Percentiles rank a stretch among this genome's conserved stretches.
Evolutionary conservation across 2,329 filamentous ascomycete species (phyloP).

Genomic region (Bipolaris bicolor): DNA sequence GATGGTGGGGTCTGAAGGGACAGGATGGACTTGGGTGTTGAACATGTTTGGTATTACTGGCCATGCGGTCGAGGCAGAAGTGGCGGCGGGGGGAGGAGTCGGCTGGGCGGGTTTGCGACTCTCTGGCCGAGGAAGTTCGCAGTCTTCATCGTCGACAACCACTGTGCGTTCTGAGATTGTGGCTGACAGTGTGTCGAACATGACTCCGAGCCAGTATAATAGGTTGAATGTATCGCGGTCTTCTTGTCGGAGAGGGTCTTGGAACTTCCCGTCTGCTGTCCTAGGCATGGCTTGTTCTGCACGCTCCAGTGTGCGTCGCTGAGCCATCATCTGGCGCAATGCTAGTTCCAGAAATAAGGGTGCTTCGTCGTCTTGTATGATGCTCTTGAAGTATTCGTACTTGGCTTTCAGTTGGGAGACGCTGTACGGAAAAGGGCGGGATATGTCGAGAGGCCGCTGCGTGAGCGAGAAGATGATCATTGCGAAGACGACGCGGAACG

Average conservation of each 20-base stretch:
- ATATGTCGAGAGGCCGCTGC: conserved; percentile 45
- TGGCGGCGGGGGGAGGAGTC: neutral
- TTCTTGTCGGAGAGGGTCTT: conserved; percentile 33
- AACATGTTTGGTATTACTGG: conserved; percentile 17
- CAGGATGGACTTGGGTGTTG: neutral
- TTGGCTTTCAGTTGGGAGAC: neutral
- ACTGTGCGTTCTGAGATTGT: conserved; percentile 59
- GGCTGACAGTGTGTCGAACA: conserved; percentile 64
- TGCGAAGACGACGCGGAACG: conserved; percentile 53
- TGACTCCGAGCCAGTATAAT: conserved; percentile 64
- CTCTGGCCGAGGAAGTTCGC: conserved; percentile 41
- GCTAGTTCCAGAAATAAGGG: conserved; percentile 12
- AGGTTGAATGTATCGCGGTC: conserved; percentile 58
- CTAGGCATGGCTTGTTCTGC: conserved; percentile 16
- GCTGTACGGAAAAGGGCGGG: neutral
- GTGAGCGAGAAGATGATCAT: conserved; percentile 54
- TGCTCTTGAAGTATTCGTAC: conserved; percentile 10
- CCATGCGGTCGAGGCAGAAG: neutral
- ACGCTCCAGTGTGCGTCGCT: conserved; percentile 12
- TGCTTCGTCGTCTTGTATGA: conserved; percentile 13
- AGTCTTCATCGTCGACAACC: conserved; percentile 55
- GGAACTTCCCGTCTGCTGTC: conserved; percentile 16
- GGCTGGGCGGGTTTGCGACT: neutral
- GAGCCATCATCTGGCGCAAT: conserved; percentile 12
- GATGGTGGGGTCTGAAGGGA: too few relatives aligned